phyloP scores from a whole-genome alignment of 805 yeast species.

The Cephaloascus albidus region DNA sequence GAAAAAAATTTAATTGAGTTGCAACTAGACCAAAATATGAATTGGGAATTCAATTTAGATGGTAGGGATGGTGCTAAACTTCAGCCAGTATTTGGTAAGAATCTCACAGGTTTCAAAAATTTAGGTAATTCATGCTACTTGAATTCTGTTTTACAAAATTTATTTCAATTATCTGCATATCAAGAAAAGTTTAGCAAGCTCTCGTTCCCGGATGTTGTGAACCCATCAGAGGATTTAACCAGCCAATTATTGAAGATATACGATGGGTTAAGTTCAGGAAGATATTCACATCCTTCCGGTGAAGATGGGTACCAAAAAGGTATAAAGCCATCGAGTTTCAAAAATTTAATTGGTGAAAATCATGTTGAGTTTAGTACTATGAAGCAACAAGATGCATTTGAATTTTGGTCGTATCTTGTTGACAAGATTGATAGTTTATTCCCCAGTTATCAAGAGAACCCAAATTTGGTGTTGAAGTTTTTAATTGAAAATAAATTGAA shows the following conservation, averaged over 20 bases:
- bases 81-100: slow-evolving; percentile 62
- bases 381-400: slow-evolving; percentile 94
- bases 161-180: slow-evolving; percentile 38
- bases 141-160: slow-evolving; percentile 68
- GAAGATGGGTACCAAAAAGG: slow-evolving; percentile 60
- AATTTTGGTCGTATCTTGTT: slow-evolving; percentile 63
- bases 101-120: slow-evolving; percentile 77
- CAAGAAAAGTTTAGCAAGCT: slow-evolving; percentile 27
- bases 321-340: slow-evolving; percentile 67
- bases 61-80: slow-evolving; percentile 60
- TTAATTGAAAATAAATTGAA: slow-evolving; percentile 54
- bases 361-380: slow-evolving; percentile 80
- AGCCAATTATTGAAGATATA: slow-evolving; percentile 73
- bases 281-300: slow-evolving; percentile 55
- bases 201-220: slow-evolving; percentile 16
- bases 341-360: slow-evolving; percentile 63
- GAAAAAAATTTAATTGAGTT: slow-evolving; percentile 85
- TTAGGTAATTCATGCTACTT: slow-evolving; percentile 91
- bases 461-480: slow-evolving; percentile 56
- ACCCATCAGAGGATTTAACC: slow-evolving; percentile 58
- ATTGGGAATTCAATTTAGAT: slow-evolving; percentile 86
- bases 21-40: slow-evolving; percentile 85
- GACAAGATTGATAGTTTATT: slow-evolving; percentile 49
- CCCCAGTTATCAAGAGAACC: slow-evolving; percentile 21
- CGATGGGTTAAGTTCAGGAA: slow-evolving; percentile 70